A percentile compares a stretch with the other conserved stretches of the same genome.
These are phyloP conservation scores for Pseudogymnoascus sp. DNA, from an alignment of 2,329 filamentous ascomycete genomes.

Conservation along the genomic window DNA sequence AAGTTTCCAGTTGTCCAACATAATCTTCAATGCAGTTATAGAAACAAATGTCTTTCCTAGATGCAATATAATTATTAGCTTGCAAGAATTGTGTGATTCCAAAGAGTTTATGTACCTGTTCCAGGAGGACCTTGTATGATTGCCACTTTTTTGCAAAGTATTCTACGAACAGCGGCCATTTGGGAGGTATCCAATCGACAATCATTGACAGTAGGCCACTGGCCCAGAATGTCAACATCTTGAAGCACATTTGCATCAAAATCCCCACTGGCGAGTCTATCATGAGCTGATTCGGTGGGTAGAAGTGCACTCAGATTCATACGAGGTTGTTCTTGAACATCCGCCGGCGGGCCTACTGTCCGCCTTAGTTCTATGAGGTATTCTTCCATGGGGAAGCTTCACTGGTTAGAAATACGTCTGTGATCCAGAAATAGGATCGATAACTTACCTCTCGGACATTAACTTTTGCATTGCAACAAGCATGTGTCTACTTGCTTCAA, in stretches of 20 bases:
- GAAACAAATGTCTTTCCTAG: constrained; percentile 69
- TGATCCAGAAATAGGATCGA: neutral
- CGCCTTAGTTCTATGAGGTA: constrained; percentile 48
- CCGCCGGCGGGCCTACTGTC: constrained; percentile 42
- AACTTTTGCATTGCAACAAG: constrained; percentile 60
- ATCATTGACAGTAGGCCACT: constrained; percentile 42
- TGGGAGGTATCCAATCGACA: constrained; percentile 63
- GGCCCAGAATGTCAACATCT: constrained; percentile 45
- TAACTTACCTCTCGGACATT: constrained; percentile 25
- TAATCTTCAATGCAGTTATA: constrained; percentile 58
- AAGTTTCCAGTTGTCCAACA: constrained; percentile 50
- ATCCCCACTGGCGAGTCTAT: neutral
- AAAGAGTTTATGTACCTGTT: constrained; percentile 39
- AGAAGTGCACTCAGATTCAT: constrained; percentile 42
- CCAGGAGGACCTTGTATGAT: constrained; percentile 72
- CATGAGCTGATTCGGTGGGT: constrained; percentile 12
- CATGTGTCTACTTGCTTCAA: constrained; percentile 66
- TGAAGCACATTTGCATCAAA: constrained; percentile 31
- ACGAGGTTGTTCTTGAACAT: constrained; percentile 42
- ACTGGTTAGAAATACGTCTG: neutral
- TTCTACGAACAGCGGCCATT: constrained; percentile 56
- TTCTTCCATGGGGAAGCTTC: constrained; percentile 51
- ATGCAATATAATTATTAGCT: neutral
- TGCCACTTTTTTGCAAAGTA: constrained; percentile 63
- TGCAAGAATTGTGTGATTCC: neutral